These are phyloP conservation scores for Beauveria bassiana DNA, from an alignment of 2,329 filamentous ascomycete genomes.

Conservation along the genomic window DNA sequence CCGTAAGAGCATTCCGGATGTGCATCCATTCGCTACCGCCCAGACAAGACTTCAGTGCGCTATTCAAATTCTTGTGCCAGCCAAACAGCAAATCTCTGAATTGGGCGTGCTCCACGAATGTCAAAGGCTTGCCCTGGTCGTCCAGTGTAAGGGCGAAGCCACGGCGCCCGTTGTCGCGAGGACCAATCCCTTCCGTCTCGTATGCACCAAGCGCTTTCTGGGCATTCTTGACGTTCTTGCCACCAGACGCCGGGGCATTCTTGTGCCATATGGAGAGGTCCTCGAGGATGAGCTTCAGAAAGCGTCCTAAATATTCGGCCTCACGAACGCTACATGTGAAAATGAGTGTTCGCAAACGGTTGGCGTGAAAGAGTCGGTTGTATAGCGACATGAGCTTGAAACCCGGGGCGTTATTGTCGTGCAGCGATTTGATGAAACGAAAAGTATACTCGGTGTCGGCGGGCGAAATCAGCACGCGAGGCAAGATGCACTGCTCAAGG, in stretches of 20 bases:
- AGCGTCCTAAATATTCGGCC: conserved; percentile 86
- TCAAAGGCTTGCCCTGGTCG: conserved; percentile 55
- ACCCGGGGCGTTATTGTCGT: conserved; percentile 73
- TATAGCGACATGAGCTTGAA: conserved; percentile 83
- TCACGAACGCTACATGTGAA: conserved; percentile 87
- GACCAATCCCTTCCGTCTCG: conserved; percentile 63
- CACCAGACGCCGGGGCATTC: conserved; percentile 49
- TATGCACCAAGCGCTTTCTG: conserved; percentile 63
- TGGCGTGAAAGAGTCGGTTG: conserved; percentile 75
- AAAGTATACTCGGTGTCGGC: conserved; percentile 86
- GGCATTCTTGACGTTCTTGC: conserved; percentile 30
- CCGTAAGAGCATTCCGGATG: conserved; percentile 87
- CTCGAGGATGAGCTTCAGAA: conserved; percentile 72
- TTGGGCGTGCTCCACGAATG: conserved; percentile 73
- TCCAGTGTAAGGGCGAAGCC: conserved; percentile 75
- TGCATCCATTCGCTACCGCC: conserved; percentile 90
- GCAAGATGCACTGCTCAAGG: conserved; percentile 87
- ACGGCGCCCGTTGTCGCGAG: conserved; percentile 48
- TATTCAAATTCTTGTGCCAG: conserved; percentile 80
- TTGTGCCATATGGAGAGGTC: conserved; percentile 81
- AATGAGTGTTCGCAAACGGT: conserved; percentile 72
- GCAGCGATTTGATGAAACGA: conserved; percentile 78
- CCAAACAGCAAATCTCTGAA: conserved; percentile 81
- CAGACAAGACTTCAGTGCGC: conserved; percentile 74
- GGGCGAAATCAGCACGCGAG: conserved; percentile 74